Evolutionary conservation across 306 rosid species (phyloP).

Genomic region (Echinosophora koreensis): DNA sequence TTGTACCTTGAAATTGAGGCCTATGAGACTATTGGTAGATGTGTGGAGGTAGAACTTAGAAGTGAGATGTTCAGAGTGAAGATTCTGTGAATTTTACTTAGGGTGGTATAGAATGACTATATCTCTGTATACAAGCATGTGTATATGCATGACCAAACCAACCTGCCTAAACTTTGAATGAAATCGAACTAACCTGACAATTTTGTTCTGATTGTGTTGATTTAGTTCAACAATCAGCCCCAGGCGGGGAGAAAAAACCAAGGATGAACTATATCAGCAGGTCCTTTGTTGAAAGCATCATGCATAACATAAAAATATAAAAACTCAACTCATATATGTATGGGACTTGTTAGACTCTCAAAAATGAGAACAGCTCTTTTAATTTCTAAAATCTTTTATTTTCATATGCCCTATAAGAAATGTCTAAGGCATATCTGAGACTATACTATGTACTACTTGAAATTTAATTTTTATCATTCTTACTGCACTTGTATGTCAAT

Average conservation of each 20-base stretch:
- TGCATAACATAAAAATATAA: not conserved
- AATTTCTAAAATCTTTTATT: no score
- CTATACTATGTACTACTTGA: not conserved
- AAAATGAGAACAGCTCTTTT: no score
- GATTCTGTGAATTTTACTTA: not conserved
- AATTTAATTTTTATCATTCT: not conserved
- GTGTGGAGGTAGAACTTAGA: not conserved
- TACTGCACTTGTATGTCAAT: not conserved
- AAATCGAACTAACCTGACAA: no score
- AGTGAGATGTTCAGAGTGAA: not conserved
- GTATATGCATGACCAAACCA: no score
- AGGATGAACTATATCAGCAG: not conserved
- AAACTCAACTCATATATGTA: no score
- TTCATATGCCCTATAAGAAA: not conserved
- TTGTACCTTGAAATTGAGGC: conserved; percentile 4
- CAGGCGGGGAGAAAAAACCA: not conserved
- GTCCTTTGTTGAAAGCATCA: not conserved
- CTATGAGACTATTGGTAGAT: not conserved
- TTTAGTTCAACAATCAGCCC: not conserved
- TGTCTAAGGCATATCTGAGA: not conserved
- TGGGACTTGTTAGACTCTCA: not conserved
- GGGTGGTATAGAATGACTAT: not conserved
- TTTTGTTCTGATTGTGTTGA: not conserved
- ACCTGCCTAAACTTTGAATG: no score
- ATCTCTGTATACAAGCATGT: not conserved